Evolutionary conservation across 148 eudicot genomes (phyloP).

Genomic region (Cornus suecica): DNA sequence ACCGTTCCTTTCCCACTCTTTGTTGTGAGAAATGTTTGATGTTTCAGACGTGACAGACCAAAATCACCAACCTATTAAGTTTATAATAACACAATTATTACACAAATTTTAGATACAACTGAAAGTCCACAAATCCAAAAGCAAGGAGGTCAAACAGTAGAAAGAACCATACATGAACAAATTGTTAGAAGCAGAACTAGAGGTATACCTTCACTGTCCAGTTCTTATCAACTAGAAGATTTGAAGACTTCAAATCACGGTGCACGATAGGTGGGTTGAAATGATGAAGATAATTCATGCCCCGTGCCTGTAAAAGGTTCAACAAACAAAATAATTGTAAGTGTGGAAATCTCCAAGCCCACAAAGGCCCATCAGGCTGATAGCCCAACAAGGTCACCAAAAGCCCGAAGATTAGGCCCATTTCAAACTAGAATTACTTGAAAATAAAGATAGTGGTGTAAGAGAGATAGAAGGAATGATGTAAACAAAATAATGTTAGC

Average conservation of each 20-base stretch:
- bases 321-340: too few relatives aligned
- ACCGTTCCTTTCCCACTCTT: slow-evolving; percentile 88
- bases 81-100: neutral
- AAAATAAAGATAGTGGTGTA: too few relatives aligned
- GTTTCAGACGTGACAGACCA: slow-evolving; percentile 83
- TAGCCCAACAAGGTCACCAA: too few relatives aligned
- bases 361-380: too few relatives aligned
- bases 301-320: slow-evolving; percentile 63
- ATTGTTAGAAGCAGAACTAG: neutral
- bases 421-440: too few relatives aligned
- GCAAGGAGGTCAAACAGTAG: slow-evolving; percentile 3
- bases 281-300: slow-evolving; percentile 95
- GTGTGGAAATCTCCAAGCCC: too few relatives aligned
- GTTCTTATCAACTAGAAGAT: slow-evolving; percentile 91
- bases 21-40: slow-evolving; percentile 64
- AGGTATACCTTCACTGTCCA: slow-evolving; percentile 93
- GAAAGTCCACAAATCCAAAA: neutral
- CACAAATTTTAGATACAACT: neutral
- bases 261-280: slow-evolving; percentile 85
- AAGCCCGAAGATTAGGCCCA: too few relatives aligned
- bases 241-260: slow-evolving; percentile 95
- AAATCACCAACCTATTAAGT: slow-evolving; percentile 72
- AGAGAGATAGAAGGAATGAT: too few relatives aligned
- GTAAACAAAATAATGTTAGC: too few relatives aligned
- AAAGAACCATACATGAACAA: neutral